A percentile compares a stretch with the other conserved stretches of the same genome.
phyloP scores from a whole-genome alignment of 106 monocot genomes.

The Hemerocallis citrina region DNA sequence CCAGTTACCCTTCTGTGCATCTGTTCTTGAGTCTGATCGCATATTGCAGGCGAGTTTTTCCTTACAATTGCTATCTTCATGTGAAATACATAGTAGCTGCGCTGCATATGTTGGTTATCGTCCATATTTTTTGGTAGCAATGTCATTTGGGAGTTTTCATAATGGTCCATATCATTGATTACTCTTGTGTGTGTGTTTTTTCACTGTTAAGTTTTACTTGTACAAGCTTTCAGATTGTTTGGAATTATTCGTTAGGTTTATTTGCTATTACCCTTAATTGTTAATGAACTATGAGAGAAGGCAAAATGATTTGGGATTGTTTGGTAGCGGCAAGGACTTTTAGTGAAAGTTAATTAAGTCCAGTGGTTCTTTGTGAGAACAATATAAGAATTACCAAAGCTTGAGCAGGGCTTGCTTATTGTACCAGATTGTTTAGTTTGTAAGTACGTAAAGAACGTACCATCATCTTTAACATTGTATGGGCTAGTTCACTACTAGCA shows the following conservation, averaged over 20 bases:
- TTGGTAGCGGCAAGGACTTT: too few species aligned
- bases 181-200: background rate
- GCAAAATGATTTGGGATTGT: background rate
- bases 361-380: too few species aligned
- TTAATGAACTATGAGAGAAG: background rate
- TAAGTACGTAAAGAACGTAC: too few species aligned
- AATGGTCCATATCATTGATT: background rate
- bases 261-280: background rate
- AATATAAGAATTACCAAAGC: too few species aligned
- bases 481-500: too few species aligned
- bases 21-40: conserved; percentile 9
- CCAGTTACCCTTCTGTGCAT: conserved; percentile 2
- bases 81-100: background rate
- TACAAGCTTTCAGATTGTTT: background rate
- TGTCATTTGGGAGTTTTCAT: too few species aligned
- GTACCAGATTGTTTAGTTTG: too few species aligned
- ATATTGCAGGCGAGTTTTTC: background rate
- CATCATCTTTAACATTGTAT: too few species aligned
- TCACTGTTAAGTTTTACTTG: background rate
- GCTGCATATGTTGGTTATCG: background rate
- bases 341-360: too few species aligned
- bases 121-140: background rate
- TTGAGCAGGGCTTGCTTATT: too few species aligned
- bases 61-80: background rate
- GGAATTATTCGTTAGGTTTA: background rate